phyloP scores from a whole-genome alignment of 495 filamentous ascomycete species.

The Aspergillus homomorphus region DNA sequence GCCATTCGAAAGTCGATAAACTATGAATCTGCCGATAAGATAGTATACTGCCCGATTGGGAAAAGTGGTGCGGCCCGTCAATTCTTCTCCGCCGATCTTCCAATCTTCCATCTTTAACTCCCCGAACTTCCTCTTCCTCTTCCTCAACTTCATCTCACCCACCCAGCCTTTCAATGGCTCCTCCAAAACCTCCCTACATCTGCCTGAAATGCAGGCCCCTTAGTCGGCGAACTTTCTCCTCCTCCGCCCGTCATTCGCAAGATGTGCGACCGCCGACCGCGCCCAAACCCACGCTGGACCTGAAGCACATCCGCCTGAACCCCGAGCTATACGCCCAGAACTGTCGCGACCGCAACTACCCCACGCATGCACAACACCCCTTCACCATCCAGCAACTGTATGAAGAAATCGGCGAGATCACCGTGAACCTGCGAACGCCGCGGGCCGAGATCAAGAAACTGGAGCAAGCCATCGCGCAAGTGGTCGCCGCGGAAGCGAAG shows the following conservation, averaged over 20 bases:
- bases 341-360: conserved; percentile 82
- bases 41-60: conserved; percentile 10
- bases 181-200: conserved; percentile 29
- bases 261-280: conserved; percentile 63
- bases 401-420: conserved; percentile 56
- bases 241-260: conserved; percentile 25
- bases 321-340: conserved; percentile 74
- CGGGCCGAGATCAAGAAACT: conserved; percentile 40
- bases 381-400: conserved; percentile 66
- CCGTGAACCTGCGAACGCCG: conserved; percentile 36
- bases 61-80: conserved; percentile 11
- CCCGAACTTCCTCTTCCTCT: not conserved
- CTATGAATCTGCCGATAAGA: not conserved
- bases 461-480: conserved; percentile 39
- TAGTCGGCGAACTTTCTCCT: conserved; percentile 32
- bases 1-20: no score
- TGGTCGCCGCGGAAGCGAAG: conserved; percentile 18
- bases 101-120: not conserved
- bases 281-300: conserved; percentile 73
- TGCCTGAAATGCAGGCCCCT: conserved; percentile 38
- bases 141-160: not conserved
- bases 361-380: conserved; percentile 60
- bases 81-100: not conserved
- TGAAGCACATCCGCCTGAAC: conserved; percentile 87
- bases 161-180: conserved; percentile 23